These are phyloP conservation scores for Sambucus nigra DNA, from an alignment of 129 eudicot species.

Conservation along the genomic window DNA sequence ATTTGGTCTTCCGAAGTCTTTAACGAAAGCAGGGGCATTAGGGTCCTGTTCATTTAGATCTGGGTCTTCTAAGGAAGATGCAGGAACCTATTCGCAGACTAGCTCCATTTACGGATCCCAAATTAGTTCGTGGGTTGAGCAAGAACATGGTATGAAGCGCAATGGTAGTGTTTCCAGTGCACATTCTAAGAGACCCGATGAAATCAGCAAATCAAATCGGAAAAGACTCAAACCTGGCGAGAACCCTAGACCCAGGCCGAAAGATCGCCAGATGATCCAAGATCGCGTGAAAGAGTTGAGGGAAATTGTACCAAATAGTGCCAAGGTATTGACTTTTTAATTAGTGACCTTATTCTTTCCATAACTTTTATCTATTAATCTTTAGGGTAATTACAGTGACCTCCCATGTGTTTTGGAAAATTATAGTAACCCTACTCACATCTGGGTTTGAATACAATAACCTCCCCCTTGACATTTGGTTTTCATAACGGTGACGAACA, in stretches of 20 bases:
- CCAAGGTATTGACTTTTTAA: constrained; percentile 47
- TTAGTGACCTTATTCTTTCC: neutral
- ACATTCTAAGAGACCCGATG: constrained; percentile 46
- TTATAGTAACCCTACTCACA: too few relatives aligned
- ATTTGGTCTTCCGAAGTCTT: constrained; percentile 32
- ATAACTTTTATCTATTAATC: too few relatives aligned
- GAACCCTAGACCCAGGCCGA: constrained; percentile 88
- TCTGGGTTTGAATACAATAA: too few relatives aligned
- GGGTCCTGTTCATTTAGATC: constrained; percentile 33
- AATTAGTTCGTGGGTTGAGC: constrained; percentile 58
- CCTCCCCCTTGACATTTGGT: too few relatives aligned
- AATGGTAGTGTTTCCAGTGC: constrained; percentile 37
- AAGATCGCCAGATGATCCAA: constrained; percentile 98
- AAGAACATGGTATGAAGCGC: constrained; percentile 27
- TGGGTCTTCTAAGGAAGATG: constrained; percentile 41
- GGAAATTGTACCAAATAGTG: constrained; percentile 76
- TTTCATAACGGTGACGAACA: too few relatives aligned
- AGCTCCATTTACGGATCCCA: constrained; percentile 55
- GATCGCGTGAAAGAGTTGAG: constrained; percentile 90
- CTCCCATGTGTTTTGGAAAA: too few relatives aligned
- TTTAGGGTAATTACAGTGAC: too few relatives aligned
- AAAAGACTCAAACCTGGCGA: constrained; percentile 87
- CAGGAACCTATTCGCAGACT: constrained; percentile 29
- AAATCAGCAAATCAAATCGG: constrained; percentile 51
- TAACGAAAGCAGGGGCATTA: constrained; percentile 27